Evolutionary conservation across 148 eudicot species (phyloP).

Genomic region (Cornus suecica): DNA sequence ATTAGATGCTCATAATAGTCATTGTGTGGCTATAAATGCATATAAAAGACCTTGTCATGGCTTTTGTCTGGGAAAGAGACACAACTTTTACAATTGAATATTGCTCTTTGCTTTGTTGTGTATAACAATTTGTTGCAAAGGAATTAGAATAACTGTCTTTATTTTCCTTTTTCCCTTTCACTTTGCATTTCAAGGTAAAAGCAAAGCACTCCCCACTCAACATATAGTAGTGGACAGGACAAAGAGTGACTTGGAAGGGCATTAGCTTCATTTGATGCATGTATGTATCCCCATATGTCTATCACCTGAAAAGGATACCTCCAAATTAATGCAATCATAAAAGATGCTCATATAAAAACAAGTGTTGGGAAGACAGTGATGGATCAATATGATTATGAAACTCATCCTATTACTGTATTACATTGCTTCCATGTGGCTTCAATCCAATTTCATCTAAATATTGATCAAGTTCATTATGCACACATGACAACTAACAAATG

Average conservation of each 20-base stretch:
- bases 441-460: no score
- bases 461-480: no score
- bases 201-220: background rate
- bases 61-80: slow-evolving; percentile 22
- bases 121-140: background rate
- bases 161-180: slow-evolving; percentile 2
- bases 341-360: background rate
- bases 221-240: background rate
- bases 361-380: slow-evolving; percentile 5
- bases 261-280: slow-evolving; percentile 9
- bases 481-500: no score
- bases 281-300: slow-evolving; percentile 10
- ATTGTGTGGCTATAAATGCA: background rate
- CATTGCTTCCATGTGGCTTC: background rate
- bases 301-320: slow-evolving; percentile 15
- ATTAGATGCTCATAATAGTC: background rate
- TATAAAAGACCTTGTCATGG: background rate
- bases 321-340: slow-evolving; percentile 3
- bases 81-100: background rate
- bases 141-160: slow-evolving; percentile 14
- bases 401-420: no score
- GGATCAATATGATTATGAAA: background rate
- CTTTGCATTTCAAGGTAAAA: background rate
- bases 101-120: background rate
- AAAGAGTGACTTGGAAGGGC: slow-evolving; percentile 12